These are phyloP conservation scores for Trichothecium roseum DNA, from an alignment of 2,329 filamentous ascomycete genomes.

Conservation along the genomic window DNA sequence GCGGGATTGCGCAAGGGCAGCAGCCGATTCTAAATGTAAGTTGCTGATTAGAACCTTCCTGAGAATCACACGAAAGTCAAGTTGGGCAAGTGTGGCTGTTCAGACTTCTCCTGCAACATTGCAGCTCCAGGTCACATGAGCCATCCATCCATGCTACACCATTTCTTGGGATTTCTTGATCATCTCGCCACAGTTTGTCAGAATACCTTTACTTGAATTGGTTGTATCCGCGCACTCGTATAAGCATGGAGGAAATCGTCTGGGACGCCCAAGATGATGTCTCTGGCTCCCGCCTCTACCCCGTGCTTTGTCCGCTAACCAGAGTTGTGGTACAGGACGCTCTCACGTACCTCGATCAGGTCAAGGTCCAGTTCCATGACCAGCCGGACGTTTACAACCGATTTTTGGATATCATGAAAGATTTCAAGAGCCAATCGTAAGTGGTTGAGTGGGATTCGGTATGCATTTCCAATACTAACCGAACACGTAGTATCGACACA, in stretches of 20 bases:
- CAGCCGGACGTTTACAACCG: constrained; percentile 96
- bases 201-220: too few relatives aligned
- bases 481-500: constrained; percentile 67
- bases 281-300: too few relatives aligned
- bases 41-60: constrained; percentile 9
- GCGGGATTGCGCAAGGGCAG: constrained; percentile 29
- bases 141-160: too few relatives aligned
- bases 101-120: too few relatives aligned
- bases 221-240: too few relatives aligned
- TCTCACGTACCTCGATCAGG: constrained; percentile 92
- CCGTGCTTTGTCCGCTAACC: constrained; percentile 3
- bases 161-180: too few relatives aligned
- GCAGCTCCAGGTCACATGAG: too few relatives aligned
- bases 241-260: too few relatives aligned
- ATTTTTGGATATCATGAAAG: constrained; percentile 98
- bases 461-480: too few relatives aligned
- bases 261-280: too few relatives aligned
- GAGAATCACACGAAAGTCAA: neutral
- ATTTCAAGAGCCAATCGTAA: constrained; percentile 95
- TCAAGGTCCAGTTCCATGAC: constrained; percentile 95
- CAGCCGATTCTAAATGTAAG: constrained; percentile 42
- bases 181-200: too few relatives aligned
- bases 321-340: constrained; percentile 41
- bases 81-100: neutral
- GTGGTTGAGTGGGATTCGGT: constrained; percentile 20